Percentiles rank a stretch among this genome's conserved stretches.
Evolutionary conservation across 1,284 basidiomycete species (phyloP).

Genomic region (Moesziomyces globuligerus): DNA sequence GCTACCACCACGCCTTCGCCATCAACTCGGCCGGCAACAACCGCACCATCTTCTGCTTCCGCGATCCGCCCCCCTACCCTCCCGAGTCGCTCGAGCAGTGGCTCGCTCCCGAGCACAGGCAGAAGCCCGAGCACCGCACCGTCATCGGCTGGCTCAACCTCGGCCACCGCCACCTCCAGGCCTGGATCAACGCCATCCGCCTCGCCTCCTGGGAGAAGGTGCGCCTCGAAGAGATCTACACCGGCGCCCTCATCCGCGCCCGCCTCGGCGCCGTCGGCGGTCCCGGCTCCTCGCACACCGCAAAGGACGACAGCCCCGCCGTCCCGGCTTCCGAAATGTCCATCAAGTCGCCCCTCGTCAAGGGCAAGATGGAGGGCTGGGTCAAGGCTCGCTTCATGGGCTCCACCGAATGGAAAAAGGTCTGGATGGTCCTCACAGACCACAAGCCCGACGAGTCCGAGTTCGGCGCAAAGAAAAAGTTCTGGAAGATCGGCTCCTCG

Average conservation of each 20-base stretch:
- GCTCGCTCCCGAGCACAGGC: slow-evolving; percentile 49
- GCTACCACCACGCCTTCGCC: slow-evolving; percentile 79
- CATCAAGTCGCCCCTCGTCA: slow-evolving; percentile 65
- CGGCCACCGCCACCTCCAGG: slow-evolving; percentile 61
- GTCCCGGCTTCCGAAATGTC: slow-evolving; percentile 26
- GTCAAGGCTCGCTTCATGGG: slow-evolving; percentile 89
- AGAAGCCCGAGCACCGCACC: slow-evolving; percentile 55
- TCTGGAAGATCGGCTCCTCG: slow-evolving; percentile 49
- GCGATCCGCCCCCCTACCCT: slow-evolving; percentile 54
- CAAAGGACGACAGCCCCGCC: slow-evolving; percentile 33
- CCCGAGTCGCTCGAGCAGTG: slow-evolving; percentile 53
- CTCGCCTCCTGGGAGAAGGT: slow-evolving; percentile 95
- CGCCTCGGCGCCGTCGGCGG: slow-evolving; percentile 68
- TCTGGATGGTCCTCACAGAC: slow-evolving; percentile 81
- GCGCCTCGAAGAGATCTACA: slow-evolving; percentile 95
- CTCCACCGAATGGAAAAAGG: slow-evolving; percentile 92
- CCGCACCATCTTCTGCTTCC: slow-evolving; percentile 79
- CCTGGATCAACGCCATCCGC: slow-evolving; percentile 89
- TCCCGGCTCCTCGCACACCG: slow-evolving; percentile 21
- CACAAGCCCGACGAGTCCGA: slow-evolving; percentile 52
- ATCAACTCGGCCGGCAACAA: slow-evolving; percentile 95
- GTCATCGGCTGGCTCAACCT: slow-evolving; percentile 63
- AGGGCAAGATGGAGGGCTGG: slow-evolving; percentile 89
- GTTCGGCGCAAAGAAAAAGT: slow-evolving; percentile 49
- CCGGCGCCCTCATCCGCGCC: slow-evolving; percentile 80